Conservation (phyloP, 73 alveolate species). For the Tetrahymena thermophila region DNA sequence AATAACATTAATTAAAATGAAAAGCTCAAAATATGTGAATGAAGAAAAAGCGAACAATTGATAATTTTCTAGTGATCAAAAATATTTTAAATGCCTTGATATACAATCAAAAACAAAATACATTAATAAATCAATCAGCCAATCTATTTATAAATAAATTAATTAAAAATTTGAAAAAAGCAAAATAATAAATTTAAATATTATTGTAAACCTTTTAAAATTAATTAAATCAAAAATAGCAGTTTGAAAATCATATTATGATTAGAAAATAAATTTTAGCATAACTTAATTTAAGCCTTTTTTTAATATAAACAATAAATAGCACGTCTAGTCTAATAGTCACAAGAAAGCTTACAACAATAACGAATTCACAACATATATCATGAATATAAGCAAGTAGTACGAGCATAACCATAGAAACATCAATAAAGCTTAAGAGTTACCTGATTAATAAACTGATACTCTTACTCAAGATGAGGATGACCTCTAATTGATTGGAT, state of each 20-base stretch:
- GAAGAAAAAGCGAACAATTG: too few relatives aligned
- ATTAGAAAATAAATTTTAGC: neutral
- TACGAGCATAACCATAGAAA: neutral
- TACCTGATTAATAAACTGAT: neutral
- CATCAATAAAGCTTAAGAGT: neutral
- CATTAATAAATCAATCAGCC: too few relatives aligned
- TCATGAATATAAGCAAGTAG: neutral
- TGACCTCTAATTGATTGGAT: neutral
- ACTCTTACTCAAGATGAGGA: neutral
- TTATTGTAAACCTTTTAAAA: too few relatives aligned
- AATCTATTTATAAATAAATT: too few relatives aligned
- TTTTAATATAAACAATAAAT: neutral
- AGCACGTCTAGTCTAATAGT: neutral
- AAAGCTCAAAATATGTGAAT: too few relatives aligned
- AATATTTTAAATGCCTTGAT: too few relatives aligned
- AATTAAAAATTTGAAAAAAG: too few relatives aligned
- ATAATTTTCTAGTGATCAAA: too few relatives aligned
- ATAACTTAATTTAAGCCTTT: too few relatives aligned
- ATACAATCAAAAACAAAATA: too few relatives aligned
- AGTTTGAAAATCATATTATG: neutral
- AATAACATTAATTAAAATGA: too few relatives aligned
- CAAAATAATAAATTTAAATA: too few relatives aligned
- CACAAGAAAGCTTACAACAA: neutral
- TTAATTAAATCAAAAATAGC: neutral
- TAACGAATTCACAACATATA: neutral